Conservation (phyloP, 768 basidiomycete genomes). For the Stropharia rugosoannulata region DNA sequence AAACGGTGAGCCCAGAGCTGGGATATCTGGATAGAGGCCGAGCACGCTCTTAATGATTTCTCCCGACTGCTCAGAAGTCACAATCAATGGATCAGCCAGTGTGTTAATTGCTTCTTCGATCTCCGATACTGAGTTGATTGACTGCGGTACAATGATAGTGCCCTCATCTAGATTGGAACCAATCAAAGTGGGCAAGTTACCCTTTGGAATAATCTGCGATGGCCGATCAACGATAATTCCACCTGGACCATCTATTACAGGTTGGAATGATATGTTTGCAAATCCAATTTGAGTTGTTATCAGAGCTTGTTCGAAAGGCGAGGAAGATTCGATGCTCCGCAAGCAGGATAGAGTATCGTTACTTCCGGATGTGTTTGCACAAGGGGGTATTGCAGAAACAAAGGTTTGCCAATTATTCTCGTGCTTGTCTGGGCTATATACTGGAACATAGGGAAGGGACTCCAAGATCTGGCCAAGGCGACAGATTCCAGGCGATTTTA, state of each 20-base stretch:
- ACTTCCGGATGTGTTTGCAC: slow-evolving; percentile 16
- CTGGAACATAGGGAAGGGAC: slow-evolving; percentile 28
- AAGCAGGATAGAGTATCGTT: slow-evolving; percentile 32
- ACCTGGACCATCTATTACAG: slow-evolving; percentile 37
- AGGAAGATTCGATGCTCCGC: slow-evolving; percentile 9
- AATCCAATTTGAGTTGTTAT: slow-evolving; percentile 7
- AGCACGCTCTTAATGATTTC: slow-evolving; percentile 21
- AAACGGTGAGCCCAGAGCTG: slow-evolving; percentile 42
- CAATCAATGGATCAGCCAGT: slow-evolving; percentile 23
- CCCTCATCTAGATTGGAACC: slow-evolving; percentile 36
- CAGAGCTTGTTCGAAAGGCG: slow-evolving; percentile 6
- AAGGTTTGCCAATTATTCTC: slow-evolving; percentile 33
- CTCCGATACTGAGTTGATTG: slow-evolving; percentile 19
- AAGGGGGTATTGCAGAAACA: slow-evolving; percentile 29
- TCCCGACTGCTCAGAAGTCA: slow-evolving; percentile 12
- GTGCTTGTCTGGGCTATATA: slow-evolving; percentile 25
- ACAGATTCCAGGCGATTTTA: no score
- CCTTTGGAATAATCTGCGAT: slow-evolving; percentile 26
- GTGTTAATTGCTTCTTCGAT: slow-evolving; percentile 22
- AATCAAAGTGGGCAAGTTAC: slow-evolving; percentile 34
- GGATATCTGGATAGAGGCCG: slow-evolving; percentile 36
- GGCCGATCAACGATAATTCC: slow-evolving; percentile 35
- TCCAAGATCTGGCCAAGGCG: slow-evolving; percentile 32
- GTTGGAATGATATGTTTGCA: slow-evolving; percentile 12
- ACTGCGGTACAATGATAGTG: slow-evolving; percentile 27